Percentiles rank a stretch among this genome's conserved stretches.
Evolutionary conservation across 169 alveolate genomes (phyloP).

Genomic region (Plasmodium yoelii): DNA sequence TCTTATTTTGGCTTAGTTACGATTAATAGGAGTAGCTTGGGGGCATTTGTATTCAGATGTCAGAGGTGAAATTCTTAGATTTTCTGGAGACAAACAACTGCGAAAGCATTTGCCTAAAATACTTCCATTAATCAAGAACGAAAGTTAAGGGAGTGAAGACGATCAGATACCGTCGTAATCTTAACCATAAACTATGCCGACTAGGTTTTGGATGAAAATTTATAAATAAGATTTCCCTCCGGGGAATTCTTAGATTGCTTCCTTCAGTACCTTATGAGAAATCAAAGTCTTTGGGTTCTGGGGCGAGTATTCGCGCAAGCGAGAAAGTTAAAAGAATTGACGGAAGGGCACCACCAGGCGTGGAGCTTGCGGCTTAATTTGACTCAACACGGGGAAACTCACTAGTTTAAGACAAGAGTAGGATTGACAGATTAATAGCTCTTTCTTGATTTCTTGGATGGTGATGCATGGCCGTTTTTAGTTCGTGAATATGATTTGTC

Average conservation of each 20-base stretch:
- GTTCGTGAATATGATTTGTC: slow-evolving; percentile 88
- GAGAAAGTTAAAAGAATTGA: slow-evolving; percentile 95
- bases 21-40: slow-evolving; percentile 92
- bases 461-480: slow-evolving; percentile 95
- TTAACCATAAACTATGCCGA: slow-evolving; percentile 94
- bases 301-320: slow-evolving; percentile 97
- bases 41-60: slow-evolving; percentile 93
- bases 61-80: slow-evolving; percentile 94
- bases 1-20: slow-evolving; percentile 84
- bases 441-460: slow-evolving; percentile 92
- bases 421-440: slow-evolving; percentile 93
- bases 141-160: slow-evolving; percentile 94
- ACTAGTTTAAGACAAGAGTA: slow-evolving; percentile 92
- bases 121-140: slow-evolving; percentile 94
- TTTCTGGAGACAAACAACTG: slow-evolving; percentile 92
- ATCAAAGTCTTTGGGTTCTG: slow-evolving; percentile 94
- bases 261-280: slow-evolving; percentile 93
- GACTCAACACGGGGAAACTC: slow-evolving; percentile 94
- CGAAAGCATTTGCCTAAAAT: slow-evolving; percentile 94
- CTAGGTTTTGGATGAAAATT: slow-evolving; percentile 80
- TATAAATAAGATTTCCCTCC: slow-evolving; percentile 5
- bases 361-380: slow-evolving; percentile 94
- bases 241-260: slow-evolving; percentile 82
- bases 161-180: slow-evolving; percentile 95
- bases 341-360: slow-evolving; percentile 96